Evolutionary conservation across 306 rosid genomes (phyloP).

Genomic region (Elaeagnus macrophylla): DNA sequence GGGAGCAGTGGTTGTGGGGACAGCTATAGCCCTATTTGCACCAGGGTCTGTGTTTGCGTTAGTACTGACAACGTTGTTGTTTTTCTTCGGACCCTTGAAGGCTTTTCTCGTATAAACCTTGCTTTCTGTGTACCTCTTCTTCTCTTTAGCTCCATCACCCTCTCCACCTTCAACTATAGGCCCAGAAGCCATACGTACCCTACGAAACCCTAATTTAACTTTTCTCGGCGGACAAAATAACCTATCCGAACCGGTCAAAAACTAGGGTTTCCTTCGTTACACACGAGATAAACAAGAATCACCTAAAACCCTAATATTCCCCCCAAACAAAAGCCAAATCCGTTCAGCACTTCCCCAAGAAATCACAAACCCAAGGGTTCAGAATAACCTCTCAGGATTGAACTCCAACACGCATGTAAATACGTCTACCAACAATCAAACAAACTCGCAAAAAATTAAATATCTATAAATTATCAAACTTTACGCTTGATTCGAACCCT

Average conservation of each 20-base stretch:
- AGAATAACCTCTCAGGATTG: slow-evolving; percentile 15
- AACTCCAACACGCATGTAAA: slow-evolving; percentile 1
- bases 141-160: slow-evolving; percentile 52
- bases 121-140: slow-evolving; percentile 39
- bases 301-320: slow-evolving; percentile 21
- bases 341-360: slow-evolving; percentile 12
- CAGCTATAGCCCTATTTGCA: slow-evolving; percentile 1
- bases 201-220: slow-evolving; percentile 59
- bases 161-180: slow-evolving; percentile 51
- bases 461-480: background rate
- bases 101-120: slow-evolving; percentile 73
- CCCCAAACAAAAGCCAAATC: background rate
- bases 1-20: background rate
- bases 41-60: slow-evolving; percentile 13
- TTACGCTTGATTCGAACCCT: background rate
- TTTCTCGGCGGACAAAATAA: slow-evolving; percentile 3
- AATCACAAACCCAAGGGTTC: background rate
- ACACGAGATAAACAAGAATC: background rate
- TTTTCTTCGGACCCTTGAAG: slow-evolving; percentile 46
- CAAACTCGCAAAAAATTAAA: background rate
- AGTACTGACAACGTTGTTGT: slow-evolving; percentile 7
- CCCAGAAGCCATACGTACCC: slow-evolving; percentile 85
- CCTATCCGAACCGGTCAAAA: slow-evolving; percentile 2
- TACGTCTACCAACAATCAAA: background rate
- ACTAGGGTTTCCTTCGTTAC: slow-evolving; percentile 16